phyloP scores from a whole-genome alignment of 192 early-diverging fungal genomes.

The Helicostylum pulchrum region DNA sequence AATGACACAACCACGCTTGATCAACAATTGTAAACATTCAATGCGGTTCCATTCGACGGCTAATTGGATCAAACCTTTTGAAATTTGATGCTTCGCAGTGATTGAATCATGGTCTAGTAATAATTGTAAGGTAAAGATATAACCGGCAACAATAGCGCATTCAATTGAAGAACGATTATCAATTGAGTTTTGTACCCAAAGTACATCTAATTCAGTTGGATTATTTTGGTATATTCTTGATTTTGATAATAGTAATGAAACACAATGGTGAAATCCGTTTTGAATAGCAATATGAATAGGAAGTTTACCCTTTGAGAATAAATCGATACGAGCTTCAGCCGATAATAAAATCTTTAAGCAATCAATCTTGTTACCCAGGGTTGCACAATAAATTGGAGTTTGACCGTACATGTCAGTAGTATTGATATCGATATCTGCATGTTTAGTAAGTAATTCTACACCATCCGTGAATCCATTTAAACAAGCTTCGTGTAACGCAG shows the following conservation, averaged over 20 bases:
- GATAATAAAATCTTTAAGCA: slow-evolving; percentile 9
- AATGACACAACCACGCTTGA: slow-evolving; percentile 14
- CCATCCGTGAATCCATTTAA: slow-evolving; percentile 4
- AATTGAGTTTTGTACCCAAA: not conserved
- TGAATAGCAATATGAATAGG: slow-evolving; percentile 26
- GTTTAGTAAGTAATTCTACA: slow-evolving; percentile 18
- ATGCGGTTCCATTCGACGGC: slow-evolving; percentile 32
- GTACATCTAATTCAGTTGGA: slow-evolving; percentile 3
- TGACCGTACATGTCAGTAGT: slow-evolving; percentile 3
- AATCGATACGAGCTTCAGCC: slow-evolving; percentile 14
- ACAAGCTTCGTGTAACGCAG: slow-evolving; percentile 16
- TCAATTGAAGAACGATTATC: slow-evolving; percentile 1
- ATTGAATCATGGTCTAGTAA: slow-evolving; percentile 4
- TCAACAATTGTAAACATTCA: slow-evolving; percentile 19
- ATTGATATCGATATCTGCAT: slow-evolving; percentile 16
- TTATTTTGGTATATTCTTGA: slow-evolving; percentile 13
- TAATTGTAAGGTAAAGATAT: slow-evolving; percentile 3
- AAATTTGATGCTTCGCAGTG: not conserved
- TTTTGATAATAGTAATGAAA: slow-evolving; percentile 15
- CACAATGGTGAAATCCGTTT: slow-evolving; percentile 15
- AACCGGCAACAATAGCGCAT: slow-evolving; percentile 15
- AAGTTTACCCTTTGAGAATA: slow-evolving; percentile 14
- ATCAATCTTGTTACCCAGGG: not conserved
- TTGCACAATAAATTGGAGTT: slow-evolving; percentile 25
- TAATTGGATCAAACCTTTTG: slow-evolving; percentile 5